phyloP scores from a whole-genome alignment of 257 asterid genomes.

The Henckelia pumila region DNA sequence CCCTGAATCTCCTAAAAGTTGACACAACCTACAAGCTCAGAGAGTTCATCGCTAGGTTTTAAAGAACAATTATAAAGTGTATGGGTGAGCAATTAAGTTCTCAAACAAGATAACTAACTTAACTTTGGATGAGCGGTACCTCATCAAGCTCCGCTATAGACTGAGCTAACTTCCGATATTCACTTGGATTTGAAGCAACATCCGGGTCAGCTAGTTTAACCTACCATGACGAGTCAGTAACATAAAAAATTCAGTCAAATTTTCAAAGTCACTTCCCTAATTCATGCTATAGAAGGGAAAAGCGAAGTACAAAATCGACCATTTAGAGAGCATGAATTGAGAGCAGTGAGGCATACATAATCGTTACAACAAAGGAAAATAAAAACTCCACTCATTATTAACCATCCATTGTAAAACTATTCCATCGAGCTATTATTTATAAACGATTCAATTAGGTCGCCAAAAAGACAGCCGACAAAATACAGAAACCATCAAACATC shows the following conservation, averaged over 20 bases:
- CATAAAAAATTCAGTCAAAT: slow-evolving; percentile 8
- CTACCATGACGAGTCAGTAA: slow-evolving; percentile 34
- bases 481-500: too few relatives aligned
- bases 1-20: slow-evolving; percentile 65
- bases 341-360: slow-evolving; percentile 3
- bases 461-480: too few relatives aligned
- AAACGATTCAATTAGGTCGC: neutral
- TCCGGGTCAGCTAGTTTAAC: slow-evolving; percentile 94
- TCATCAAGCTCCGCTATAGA: slow-evolving; percentile 94
- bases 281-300: slow-evolving; percentile 21
- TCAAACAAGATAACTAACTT: slow-evolving; percentile 16
- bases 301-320: slow-evolving; percentile 16
- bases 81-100: slow-evolving; percentile 14
- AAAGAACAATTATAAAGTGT: slow-evolving; percentile 11
- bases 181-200: slow-evolving; percentile 80
- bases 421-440: too few relatives aligned
- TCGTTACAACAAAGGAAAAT: neutral
- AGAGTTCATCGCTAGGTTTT: slow-evolving; percentile 22
- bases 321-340: slow-evolving; percentile 16
- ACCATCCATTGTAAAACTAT: neutral
- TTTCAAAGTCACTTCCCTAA: slow-evolving; percentile 4
- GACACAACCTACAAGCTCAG: slow-evolving; percentile 71
- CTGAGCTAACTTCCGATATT: slow-evolving; percentile 88
- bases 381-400: neutral
- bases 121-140: slow-evolving; percentile 39